Percentiles rank a stretch among this genome's conserved stretches.
phyloP scores from a whole-genome alignment of 2,329 filamentous ascomycete species.

The Neurospora sp. region DNA sequence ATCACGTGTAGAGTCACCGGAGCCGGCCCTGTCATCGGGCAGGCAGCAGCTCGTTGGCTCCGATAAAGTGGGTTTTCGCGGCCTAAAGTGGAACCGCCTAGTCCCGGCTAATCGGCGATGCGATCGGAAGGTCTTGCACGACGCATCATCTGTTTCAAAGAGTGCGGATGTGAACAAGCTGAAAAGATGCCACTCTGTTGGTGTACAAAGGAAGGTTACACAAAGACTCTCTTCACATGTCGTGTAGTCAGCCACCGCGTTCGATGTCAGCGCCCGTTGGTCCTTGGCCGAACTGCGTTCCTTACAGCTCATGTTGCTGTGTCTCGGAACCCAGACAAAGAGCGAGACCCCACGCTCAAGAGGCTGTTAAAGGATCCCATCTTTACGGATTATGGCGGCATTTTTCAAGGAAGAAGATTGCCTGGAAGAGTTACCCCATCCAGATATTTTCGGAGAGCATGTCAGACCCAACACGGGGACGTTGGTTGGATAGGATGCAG shows the following conservation, averaged over 20 bases:
- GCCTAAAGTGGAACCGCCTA: background rate
- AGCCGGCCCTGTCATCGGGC: background rate
- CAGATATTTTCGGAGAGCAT: background rate
- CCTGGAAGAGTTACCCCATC: background rate
- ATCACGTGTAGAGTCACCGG: background rate
- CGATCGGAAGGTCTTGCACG: background rate
- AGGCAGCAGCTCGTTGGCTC: background rate
- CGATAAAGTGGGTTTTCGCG: background rate
- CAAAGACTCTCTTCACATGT: background rate
- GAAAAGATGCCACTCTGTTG: background rate
- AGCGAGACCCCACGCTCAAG: background rate
- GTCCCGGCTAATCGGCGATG: background rate
- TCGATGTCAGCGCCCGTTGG: background rate
- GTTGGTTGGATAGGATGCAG: background rate
- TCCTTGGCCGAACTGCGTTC: background rate
- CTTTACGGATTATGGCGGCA: background rate
- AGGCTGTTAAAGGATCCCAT: background rate
- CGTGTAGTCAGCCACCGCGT: background rate
- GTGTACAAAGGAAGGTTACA: background rate
- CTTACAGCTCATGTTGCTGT: background rate
- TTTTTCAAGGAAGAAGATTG: background rate
- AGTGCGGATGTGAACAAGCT: background rate
- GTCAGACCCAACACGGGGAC: background rate
- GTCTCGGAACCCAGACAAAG: background rate
- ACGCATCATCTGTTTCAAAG: background rate